Evolutionary conservation across 257 asterid species (phyloP).

Genomic region (Agastache rugosa): DNA sequence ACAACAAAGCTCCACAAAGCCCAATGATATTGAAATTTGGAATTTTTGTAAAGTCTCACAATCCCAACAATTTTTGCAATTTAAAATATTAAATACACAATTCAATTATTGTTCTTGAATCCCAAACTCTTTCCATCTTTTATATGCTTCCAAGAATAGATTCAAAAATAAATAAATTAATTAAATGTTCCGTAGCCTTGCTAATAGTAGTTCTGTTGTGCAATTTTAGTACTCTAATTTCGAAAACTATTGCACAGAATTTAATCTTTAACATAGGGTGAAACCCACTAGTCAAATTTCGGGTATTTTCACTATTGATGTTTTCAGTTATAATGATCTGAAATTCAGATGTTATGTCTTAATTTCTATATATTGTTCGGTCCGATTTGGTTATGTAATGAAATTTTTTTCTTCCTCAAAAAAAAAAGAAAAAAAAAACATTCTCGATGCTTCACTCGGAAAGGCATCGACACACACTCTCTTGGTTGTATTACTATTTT

Average conservation of each 20-base stretch:
- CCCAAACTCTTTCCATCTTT: background rate
- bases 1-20: constrained; percentile 41
- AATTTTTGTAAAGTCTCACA: constrained; percentile 36
- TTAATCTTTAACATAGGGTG: background rate
- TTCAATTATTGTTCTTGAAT: constrained; percentile 31
- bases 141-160: background rate
- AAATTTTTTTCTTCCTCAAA: too few species aligned
- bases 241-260: background rate
- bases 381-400: too few species aligned
- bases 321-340: too few species aligned
- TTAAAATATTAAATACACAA: background rate
- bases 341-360: too few species aligned
- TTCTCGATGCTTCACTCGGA: too few species aligned
- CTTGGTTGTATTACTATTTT: too few species aligned
- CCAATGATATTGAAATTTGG: constrained; percentile 51
- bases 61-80: constrained; percentile 41
- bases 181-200: background rate
- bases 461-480: too few species aligned
- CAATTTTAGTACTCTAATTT: background rate
- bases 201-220: background rate
- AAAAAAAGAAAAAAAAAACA: too few species aligned
- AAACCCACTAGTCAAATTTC: too few species aligned
- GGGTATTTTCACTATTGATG: too few species aligned
- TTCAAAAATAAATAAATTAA: constrained; percentile 8
- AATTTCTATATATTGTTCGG: too few species aligned